A percentile compares a stretch with the other conserved stretches of the same genome.
Conservation (phyloP, 352 stramenopile species). For the Phytophthora gonapodyides region DNA sequence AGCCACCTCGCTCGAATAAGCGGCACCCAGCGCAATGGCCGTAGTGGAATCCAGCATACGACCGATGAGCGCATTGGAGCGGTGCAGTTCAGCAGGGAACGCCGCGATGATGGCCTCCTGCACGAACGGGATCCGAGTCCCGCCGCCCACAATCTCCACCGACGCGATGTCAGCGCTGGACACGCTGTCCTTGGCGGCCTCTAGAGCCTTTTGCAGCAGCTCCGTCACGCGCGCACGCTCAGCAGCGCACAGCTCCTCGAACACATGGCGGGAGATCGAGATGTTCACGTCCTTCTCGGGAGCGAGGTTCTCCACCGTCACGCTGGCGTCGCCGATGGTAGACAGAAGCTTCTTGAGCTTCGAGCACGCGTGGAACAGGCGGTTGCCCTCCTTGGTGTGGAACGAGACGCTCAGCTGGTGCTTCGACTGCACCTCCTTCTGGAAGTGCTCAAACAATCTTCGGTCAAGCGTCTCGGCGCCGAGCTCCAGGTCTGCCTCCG, state of each 20-base stretch:
- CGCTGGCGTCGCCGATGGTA: slow-evolving; percentile 77
- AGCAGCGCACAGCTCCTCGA: slow-evolving; percentile 64
- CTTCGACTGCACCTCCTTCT: slow-evolving; percentile 62
- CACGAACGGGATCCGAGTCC: slow-evolving; percentile 88
- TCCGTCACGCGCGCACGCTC: slow-evolving; percentile 57
- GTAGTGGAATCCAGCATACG: slow-evolving; percentile 91
- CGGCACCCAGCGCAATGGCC: slow-evolving; percentile 78
- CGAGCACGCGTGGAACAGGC: slow-evolving; percentile 87
- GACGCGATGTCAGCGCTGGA: slow-evolving; percentile 51
- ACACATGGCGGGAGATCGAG: slow-evolving; percentile 67
- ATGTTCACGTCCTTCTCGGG: slow-evolving; percentile 85
- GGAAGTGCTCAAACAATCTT: slow-evolving; percentile 82
- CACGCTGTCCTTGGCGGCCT: slow-evolving; percentile 48
- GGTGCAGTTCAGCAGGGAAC: slow-evolving; percentile 48
- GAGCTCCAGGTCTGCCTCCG: slow-evolving; percentile 56
- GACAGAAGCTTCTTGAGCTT: slow-evolving; percentile 91
- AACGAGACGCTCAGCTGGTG: slow-evolving; percentile 56
- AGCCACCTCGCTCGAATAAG: slow-evolving; percentile 46
- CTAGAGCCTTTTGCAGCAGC: slow-evolving; percentile 58
- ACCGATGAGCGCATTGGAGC: slow-evolving; percentile 51
- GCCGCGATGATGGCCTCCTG: slow-evolving; percentile 74
- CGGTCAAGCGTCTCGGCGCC: slow-evolving; percentile 81
- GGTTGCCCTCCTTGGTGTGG: slow-evolving; percentile 80
- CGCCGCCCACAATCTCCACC: slow-evolving; percentile 91
- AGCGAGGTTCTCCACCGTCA: slow-evolving; percentile 86